phyloP scores from a whole-genome alignment of 768 basidiomycete species.

The Pulveroboletus sp. region DNA sequence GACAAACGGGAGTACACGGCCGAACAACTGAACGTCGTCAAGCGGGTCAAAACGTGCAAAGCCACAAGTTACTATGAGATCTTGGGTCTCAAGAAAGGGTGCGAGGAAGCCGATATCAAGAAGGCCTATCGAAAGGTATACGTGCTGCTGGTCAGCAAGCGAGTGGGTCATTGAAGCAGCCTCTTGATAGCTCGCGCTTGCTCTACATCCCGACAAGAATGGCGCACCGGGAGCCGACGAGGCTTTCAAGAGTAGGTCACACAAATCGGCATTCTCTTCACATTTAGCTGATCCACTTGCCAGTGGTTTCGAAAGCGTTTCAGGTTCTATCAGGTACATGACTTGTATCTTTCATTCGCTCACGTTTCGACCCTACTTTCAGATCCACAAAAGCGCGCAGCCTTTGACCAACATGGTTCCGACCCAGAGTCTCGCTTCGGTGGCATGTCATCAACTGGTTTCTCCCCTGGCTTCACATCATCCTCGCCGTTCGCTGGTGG shows the following conservation, averaged over 20 bases:
- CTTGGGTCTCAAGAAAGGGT: constrained; percentile 70
- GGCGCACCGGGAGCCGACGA: constrained; percentile 98
- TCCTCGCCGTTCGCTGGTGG: constrained; percentile 48
- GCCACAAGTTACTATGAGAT: constrained; percentile 94
- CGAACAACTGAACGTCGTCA: constrained; percentile 81
- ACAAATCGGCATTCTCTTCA: neutral
- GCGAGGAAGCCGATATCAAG: constrained; percentile 84
- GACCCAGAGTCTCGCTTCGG: constrained; percentile 85
- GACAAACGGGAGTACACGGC: constrained; percentile 85
- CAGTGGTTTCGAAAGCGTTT: constrained; percentile 98
- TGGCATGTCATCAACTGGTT: constrained; percentile 61
- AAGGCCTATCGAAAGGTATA: constrained; percentile 94
- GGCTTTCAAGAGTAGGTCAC: constrained; percentile 87
- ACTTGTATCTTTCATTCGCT: neutral
- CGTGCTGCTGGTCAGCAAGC: constrained; percentile 12
- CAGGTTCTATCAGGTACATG: constrained; percentile 79
- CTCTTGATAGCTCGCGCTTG: constrained; percentile 69
- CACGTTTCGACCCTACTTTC: constrained; percentile 6
- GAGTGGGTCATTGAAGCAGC: constrained; percentile 6
- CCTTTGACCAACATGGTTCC: constrained; percentile 77
- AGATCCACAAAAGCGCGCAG: constrained; percentile 89
- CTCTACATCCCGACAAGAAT: constrained; percentile 90
- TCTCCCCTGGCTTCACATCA: constrained; percentile 50
- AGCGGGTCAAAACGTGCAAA: constrained; percentile 82
- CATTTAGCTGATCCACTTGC: constrained; percentile 2